Conservation (phyloP, 805 yeast species). For the Yamadazyma insecticola region DNA sequence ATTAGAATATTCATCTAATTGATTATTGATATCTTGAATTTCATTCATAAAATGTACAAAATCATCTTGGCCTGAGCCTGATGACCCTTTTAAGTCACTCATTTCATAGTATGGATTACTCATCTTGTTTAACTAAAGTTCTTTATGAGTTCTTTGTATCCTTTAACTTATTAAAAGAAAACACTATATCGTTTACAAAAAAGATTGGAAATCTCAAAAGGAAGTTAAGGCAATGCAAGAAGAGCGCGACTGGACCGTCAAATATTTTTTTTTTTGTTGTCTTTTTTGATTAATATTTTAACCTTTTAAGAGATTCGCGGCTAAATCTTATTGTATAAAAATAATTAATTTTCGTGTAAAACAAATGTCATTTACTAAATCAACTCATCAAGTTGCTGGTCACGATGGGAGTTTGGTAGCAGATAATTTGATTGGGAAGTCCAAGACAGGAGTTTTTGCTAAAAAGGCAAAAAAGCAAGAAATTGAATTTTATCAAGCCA, state of each 20-base stretch:
- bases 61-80: slow-evolving; percentile 33
- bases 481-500: slow-evolving; percentile 59
- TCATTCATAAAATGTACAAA: slow-evolving; percentile 43
- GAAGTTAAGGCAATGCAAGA: no score
- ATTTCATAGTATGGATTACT: slow-evolving; percentile 36
- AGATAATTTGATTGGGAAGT: no score
- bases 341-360: background rate
- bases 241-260: no score
- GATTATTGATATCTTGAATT: slow-evolving; percentile 39
- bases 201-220: background rate
- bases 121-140: slow-evolving; percentile 15
- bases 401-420: slow-evolving; percentile 72
- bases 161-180: background rate
- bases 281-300: no score
- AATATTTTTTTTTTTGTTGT: no score
- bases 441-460: slow-evolving; percentile 70
- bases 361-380: slow-evolving; percentile 2
- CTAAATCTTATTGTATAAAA: background rate
- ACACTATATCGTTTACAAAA: no score
- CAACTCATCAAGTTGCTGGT: slow-evolving; percentile 83
- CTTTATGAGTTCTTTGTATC: background rate
- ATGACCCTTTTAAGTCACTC: slow-evolving; percentile 18
- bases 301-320: no score
- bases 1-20: slow-evolving; percentile 37
- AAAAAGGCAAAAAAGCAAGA: slow-evolving; percentile 67